A percentile compares a stretch with the other conserved stretches of the same genome.
phyloP scores from a whole-genome alignment of 305 asterid species.

The Rubia occidens region DNA sequence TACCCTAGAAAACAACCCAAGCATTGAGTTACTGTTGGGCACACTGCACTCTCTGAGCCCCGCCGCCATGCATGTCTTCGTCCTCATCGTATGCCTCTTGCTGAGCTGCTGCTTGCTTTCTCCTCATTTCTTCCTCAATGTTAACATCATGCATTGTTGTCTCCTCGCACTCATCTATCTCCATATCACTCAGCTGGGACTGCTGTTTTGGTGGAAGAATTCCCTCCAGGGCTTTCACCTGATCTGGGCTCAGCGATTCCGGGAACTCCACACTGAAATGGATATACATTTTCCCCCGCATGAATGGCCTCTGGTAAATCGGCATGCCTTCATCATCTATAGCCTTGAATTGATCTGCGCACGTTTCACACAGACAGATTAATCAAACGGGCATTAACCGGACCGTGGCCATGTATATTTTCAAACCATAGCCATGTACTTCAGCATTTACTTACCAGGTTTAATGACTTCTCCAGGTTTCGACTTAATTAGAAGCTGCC shows the following conservation, averaged over 20 bases:
- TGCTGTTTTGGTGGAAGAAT: slow-evolving; percentile 33
- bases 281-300: slow-evolving; percentile 46
- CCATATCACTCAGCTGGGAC: slow-evolving; percentile 38
- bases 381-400: not conserved
- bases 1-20: not conserved
- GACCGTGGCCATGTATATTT: not conserved
- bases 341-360: slow-evolving; percentile 42
- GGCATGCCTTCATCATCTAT: slow-evolving; percentile 63
- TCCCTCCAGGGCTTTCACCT: slow-evolving; percentile 29
- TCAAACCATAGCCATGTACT: not conserved
- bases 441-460: slow-evolving; percentile 43
- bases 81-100: slow-evolving; percentile 42
- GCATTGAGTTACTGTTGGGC: slow-evolving; percentile 45
- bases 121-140: slow-evolving; percentile 63
- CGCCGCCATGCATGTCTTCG: slow-evolving; percentile 47
- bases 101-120: slow-evolving; percentile 37
- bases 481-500: slow-evolving; percentile 66
- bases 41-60: slow-evolving; percentile 44
- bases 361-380: not conserved
- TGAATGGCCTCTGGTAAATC: slow-evolving; percentile 43
- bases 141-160: slow-evolving; percentile 50
- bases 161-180: slow-evolving; percentile 55
- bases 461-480: slow-evolving; percentile 71
- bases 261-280: slow-evolving; percentile 51
- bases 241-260: slow-evolving; percentile 28